A percentile compares a stretch with the other conserved stretches of the same genome.
These are phyloP conservation scores for Pisolithus marmoratus DNA, from an alignment of 768 basidiomycete species.

Conservation along the genomic window DNA sequence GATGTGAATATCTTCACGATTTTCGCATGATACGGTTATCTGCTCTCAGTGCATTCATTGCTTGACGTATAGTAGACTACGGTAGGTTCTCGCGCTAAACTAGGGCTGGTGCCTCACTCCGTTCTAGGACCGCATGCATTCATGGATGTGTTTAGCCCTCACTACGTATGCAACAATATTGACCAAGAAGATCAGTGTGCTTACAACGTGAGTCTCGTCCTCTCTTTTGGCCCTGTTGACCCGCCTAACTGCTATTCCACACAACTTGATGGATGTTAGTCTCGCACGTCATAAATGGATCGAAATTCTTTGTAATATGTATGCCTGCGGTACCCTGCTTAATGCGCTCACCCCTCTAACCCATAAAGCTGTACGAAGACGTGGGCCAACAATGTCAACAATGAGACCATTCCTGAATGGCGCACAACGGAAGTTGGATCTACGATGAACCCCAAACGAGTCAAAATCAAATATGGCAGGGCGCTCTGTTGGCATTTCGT, in stretches of 20 bases:
- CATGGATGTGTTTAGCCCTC: conserved; percentile 86
- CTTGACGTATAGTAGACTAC: conserved; percentile 76
- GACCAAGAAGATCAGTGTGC: conserved; percentile 76
- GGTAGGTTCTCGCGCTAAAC: conserved; percentile 30
- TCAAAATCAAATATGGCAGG: conserved; percentile 58
- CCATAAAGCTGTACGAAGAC: conserved; percentile 39
- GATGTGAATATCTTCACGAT: conserved; percentile 63
- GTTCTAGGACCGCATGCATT: conserved; percentile 78
- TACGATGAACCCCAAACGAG: conserved; percentile 59
- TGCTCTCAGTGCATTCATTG: conserved; percentile 71
- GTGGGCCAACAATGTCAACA: conserved; percentile 58
- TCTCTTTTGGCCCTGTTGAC: background rate
- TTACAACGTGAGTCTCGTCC: conserved; percentile 42
- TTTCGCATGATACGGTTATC: background rate
- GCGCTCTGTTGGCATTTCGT: conserved; percentile 72
- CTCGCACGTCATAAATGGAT: background rate
- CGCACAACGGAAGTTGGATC: conserved; percentile 46
- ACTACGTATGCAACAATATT: conserved; percentile 89
- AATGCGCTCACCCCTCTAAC: conserved; percentile 78
- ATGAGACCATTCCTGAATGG: conserved; percentile 60
- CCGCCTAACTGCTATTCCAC: conserved; percentile 4
- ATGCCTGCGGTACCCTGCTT: conserved; percentile 74
- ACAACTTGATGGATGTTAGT: conserved; percentile 79
- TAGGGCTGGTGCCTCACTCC: background rate
- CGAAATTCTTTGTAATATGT: conserved; percentile 42